Conservation (phyloP, 108 stramenopile species). For the Skeletonema grethae region DNA sequence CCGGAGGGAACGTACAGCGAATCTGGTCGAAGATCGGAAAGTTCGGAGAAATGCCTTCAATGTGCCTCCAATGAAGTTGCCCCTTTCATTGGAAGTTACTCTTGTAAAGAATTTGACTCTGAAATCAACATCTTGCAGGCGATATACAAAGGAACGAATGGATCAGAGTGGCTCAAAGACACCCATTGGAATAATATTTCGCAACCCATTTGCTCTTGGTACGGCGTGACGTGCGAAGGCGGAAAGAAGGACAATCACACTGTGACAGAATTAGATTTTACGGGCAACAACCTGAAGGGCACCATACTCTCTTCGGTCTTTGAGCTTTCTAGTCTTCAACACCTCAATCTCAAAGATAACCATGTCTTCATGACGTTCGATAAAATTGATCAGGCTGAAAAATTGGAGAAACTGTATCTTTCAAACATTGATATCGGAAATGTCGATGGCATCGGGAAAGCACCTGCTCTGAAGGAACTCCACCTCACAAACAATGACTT, state of each 20-base stretch:
- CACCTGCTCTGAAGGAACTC: constrained; percentile 51
- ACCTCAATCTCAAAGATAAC: constrained; percentile 47
- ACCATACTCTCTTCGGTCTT: constrained; percentile 60
- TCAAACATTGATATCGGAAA: constrained; percentile 47
- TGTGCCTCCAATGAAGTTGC: constrained; percentile 35
- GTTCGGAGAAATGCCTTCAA: constrained; percentile 26
- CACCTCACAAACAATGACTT: constrained; percentile 52
- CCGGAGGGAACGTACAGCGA: constrained; percentile 57
- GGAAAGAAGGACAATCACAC: constrained; percentile 54
- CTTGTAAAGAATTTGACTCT: constrained; percentile 14
- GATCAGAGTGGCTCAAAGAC: constrained; percentile 25
- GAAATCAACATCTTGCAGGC: constrained; percentile 33
- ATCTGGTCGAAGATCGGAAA: constrained; percentile 24
- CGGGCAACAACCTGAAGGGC: constrained; percentile 48
- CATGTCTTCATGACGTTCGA: constrained; percentile 50
- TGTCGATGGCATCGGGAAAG: constrained; percentile 52
- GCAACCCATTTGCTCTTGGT: constrained; percentile 68
- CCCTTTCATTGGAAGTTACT: constrained; percentile 45
- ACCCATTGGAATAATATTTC: constrained; percentile 53
- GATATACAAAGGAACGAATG: constrained; percentile 33
- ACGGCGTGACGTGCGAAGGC: constrained; percentile 56
- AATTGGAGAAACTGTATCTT: constrained; percentile 51
- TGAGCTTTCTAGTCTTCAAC: constrained; percentile 48
- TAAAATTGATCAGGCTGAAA: constrained; percentile 51
- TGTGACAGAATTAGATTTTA: constrained; percentile 33